Conservation (phyloP, 2,329 filamentous ascomycete species). For the Colletotrichum sp. region DNA sequence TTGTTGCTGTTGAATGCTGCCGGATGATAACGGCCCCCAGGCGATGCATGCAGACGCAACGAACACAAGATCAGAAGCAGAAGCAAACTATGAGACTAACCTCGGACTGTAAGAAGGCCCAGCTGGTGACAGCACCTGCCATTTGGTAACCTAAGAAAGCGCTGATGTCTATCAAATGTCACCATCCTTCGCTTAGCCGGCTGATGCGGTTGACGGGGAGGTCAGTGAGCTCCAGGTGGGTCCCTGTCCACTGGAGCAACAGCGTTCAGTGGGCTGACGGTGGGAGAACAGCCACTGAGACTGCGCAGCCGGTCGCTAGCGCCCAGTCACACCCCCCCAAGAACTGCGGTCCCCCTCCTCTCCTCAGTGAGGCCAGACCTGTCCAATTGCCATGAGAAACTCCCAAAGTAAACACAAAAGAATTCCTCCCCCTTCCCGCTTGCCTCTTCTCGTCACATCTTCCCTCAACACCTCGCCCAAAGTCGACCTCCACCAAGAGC, state of each 20-base stretch:
- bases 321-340: neutral
- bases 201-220: neutral
- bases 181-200: neutral
- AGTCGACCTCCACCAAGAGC: neutral
- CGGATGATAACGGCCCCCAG: neutral
- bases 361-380: neutral
- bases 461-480: neutral
- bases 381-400: conserved; percentile 1
- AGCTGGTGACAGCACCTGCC: neutral
- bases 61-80: neutral
- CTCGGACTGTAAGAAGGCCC: neutral
- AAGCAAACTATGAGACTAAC: neutral
- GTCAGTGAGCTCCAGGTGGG: neutral
- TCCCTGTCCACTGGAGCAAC: neutral
- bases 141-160: neutral
- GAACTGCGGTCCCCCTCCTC: neutral
- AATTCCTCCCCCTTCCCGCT: conserved; percentile 6
- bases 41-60: neutral
- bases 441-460: conserved; percentile 4
- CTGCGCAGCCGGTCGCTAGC: neutral
- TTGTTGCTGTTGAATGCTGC: neutral
- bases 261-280: neutral
- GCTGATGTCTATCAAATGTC: conserved; percentile 8
- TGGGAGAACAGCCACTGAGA: neutral
- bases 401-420: conserved; percentile 21